A percentile compares a stretch with the other conserved stretches of the same genome.
These are phyloP conservation scores for Manihot esculenta DNA, from an alignment of 441 rosid species.

Conservation along the genomic window DNA sequence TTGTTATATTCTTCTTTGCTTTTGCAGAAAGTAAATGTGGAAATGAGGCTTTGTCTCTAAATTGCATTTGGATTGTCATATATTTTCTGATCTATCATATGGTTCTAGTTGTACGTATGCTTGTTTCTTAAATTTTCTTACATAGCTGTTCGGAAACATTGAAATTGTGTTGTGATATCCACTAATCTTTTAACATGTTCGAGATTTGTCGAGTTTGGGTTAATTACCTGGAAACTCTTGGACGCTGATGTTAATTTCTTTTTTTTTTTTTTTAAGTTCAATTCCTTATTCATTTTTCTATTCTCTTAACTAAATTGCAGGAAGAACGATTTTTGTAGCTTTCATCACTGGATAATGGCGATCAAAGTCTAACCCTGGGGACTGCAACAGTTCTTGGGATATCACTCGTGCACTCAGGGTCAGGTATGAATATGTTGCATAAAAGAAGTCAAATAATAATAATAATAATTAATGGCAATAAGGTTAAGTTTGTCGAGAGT, in stretches of 20 bases:
- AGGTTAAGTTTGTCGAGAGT: too few relatives aligned
- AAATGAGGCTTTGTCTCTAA: too few relatives aligned
- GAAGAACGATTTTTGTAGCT: constrained; percentile 26
- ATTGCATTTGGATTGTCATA: too few relatives aligned
- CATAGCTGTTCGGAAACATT: background rate
- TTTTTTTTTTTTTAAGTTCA: too few relatives aligned
- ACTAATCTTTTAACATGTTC: background rate
- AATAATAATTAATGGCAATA: too few relatives aligned
- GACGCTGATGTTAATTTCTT: constrained; percentile 26
- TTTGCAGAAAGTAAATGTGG: background rate
- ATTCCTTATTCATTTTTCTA: too few relatives aligned
- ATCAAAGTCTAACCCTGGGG: constrained; percentile 21
- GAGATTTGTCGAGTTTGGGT: constrained; percentile 63
- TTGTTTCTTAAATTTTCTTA: constrained; percentile 25
- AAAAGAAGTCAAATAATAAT: too few relatives aligned
- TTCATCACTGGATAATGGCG: too few relatives aligned
- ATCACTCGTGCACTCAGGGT: constrained; percentile 66
- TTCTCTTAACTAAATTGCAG: constrained; percentile 55
- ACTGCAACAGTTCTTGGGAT: constrained; percentile 56
- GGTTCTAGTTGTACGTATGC: constrained; percentile 45
- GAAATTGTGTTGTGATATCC: background rate
- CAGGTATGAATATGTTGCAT: too few relatives aligned
- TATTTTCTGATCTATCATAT: constrained; percentile 49
- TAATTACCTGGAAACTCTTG: constrained; percentile 31
- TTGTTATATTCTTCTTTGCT: too few relatives aligned